These are phyloP conservation scores for Penicillium sp. DNA, from an alignment of 2,329 filamentous ascomycete genomes.

Conservation along the genomic window DNA sequence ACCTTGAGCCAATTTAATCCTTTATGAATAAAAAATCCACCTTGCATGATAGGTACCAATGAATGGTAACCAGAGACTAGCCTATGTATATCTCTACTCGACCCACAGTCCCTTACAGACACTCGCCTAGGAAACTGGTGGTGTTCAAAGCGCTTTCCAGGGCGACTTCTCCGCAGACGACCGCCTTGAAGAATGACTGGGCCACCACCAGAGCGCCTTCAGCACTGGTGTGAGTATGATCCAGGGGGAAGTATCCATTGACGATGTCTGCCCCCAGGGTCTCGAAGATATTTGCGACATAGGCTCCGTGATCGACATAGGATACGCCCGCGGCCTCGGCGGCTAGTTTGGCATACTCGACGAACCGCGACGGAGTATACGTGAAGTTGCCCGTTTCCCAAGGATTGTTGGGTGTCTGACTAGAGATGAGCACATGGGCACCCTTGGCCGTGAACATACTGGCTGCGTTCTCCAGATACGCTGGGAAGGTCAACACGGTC, in stretches of 20 bases:
- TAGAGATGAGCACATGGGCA: slow-evolving; percentile 59
- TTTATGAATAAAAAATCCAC: background rate
- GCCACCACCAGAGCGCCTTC: slow-evolving; percentile 57
- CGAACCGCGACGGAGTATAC: slow-evolving; percentile 54
- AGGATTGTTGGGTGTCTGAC: slow-evolving; percentile 61
- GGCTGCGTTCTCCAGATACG: slow-evolving; percentile 59
- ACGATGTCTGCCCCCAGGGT: slow-evolving; percentile 51
- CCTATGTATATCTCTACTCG: background rate
- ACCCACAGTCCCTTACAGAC: slow-evolving; percentile 20
- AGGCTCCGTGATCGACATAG: slow-evolving; percentile 61
- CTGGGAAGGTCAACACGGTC: slow-evolving; percentile 60
- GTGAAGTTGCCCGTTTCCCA: slow-evolving; percentile 57
- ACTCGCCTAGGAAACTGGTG: slow-evolving; percentile 27
- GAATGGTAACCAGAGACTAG: too few species aligned
- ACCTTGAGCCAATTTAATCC: background rate
- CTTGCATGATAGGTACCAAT: background rate
- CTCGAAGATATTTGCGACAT: slow-evolving; percentile 55
- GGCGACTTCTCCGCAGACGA: slow-evolving; percentile 50
- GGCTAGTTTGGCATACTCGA: slow-evolving; percentile 53
- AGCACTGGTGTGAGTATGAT: slow-evolving; percentile 63
- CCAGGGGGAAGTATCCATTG: slow-evolving; percentile 55
- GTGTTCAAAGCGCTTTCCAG: slow-evolving; percentile 40
- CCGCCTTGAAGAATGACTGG: slow-evolving; percentile 58
- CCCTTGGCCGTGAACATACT: slow-evolving; percentile 55
- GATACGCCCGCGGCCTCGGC: slow-evolving; percentile 47